Evolutionary conservation across 2,329 filamentous ascomycete species (phyloP).

Genomic region (Dendrostoma leiphaemia): DNA sequence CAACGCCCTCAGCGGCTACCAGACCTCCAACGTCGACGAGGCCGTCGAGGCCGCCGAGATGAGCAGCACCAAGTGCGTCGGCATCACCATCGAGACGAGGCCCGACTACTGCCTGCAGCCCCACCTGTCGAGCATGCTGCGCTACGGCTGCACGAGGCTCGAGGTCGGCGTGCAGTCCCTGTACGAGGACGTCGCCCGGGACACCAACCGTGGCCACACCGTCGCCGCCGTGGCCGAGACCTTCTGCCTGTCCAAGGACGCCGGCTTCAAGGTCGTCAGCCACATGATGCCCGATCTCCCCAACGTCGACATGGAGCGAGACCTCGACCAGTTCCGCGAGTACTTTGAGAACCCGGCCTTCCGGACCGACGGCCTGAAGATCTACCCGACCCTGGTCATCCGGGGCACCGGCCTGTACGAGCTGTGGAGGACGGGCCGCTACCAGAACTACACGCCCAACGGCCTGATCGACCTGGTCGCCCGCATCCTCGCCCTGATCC

Average conservation of each 20-base stretch:
- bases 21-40: conserved; percentile 91
- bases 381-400: conserved; percentile 96
- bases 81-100: conserved; percentile 96
- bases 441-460: conserved; percentile 99
- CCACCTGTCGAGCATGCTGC: conserved; percentile 92
- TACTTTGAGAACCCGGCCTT: conserved; percentile 98
- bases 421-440: conserved; percentile 92
- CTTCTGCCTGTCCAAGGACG: conserved; percentile 95
- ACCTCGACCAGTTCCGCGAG: conserved; percentile 93
- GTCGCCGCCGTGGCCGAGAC: conserved; percentile 95
- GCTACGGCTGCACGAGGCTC: conserved; percentile 94
- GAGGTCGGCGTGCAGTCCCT: conserved; percentile 95
- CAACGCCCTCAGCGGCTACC: conserved; percentile 94
- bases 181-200: conserved; percentile 97
- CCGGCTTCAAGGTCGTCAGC: conserved; percentile 97
- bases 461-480: conserved; percentile 93
- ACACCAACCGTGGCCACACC: conserved; percentile 95
- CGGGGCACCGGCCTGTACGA: conserved; percentile 95
- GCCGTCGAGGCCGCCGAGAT: conserved; percentile 92
- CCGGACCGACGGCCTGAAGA: conserved; percentile 94
- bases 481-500: conserved; percentile 89
- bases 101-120: conserved; percentile 96
- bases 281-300: conserved; percentile 99
- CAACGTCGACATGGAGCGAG: conserved; percentile 97
- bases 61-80: conserved; percentile 96